Base-by-base conservation (phyloP, 1,139 yeast species). In the Arxiozyma bovina region DNA sequence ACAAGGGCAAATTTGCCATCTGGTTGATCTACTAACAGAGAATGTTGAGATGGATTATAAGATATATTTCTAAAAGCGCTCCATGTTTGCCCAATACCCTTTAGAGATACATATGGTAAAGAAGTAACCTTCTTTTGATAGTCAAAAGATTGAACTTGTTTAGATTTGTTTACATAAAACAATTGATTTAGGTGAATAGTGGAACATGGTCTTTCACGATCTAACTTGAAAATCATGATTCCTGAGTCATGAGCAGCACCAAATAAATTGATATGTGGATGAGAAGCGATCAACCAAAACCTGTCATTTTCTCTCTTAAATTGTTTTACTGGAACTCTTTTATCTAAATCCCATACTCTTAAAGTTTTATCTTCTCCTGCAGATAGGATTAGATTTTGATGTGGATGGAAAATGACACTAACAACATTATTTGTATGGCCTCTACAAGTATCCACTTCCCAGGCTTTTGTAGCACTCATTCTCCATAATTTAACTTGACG, bases 381-480 rank as follows among this genome's bases (percentile, higher is more conserved):
- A 27, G 98, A 91, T 54, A 94, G 76, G 61, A 94, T 91, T 68
- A 93, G 76, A 64, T 93, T 97, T 72, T 90, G 96, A 62, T 82
- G 83, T 47, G 99, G 98, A 67, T 93, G 97, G 80, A 94, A 94
- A 54, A 88, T 76, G 46, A 90, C 91, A 70, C 95, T 79, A 55
- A 91, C 83, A 55, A 93, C 96, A 67, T 89, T 90, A 67, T 93
- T 91, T 49, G 96, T 86, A 71, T 94, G 99, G 54, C 99, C 99
- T 67, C 99, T 82, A 73, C 97, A 93, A 47, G 98, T 89, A 69
- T 94, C 99, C 54, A 94, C 95, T 72, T 94, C 99, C 98, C 99
- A 94, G 40, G 99, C 99, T 73, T 91, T 90, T 43, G 96, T 85
- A 64, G 94, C 97, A 66, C 91, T 85, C 97, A 91, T 90, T 73